Evolutionary conservation across 1,139 yeast genomes (phyloP).

Genomic region (Suhomyces bribrorum): DNA sequence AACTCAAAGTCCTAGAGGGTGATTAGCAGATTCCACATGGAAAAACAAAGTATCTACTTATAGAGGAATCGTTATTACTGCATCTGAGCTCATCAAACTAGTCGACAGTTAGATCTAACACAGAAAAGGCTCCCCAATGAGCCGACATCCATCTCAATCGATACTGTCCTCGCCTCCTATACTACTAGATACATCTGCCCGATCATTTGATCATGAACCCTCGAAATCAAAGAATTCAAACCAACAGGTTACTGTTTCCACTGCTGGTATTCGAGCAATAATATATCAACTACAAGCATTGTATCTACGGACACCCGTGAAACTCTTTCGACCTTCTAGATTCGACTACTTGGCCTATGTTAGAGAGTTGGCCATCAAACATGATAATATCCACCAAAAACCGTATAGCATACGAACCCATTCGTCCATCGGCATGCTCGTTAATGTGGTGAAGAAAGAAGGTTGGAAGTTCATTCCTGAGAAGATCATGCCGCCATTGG

Average conservation of each 20-base stretch:
- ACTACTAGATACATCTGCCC: slow-evolving; percentile 2
- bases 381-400: slow-evolving; percentile 49
- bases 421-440: slow-evolving; percentile 71
- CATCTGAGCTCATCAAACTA: background rate
- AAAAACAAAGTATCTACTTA: too few relatives aligned
- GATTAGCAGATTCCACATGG: too few relatives aligned
- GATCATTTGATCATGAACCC: slow-evolving; percentile 4
- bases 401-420: slow-evolving; percentile 75
- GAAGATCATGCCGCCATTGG: slow-evolving; percentile 78
- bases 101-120: background rate
- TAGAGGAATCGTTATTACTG: too few relatives aligned
- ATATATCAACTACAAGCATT: slow-evolving; percentile 77
- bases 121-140: slow-evolving; percentile 1
- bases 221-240: slow-evolving; percentile 20
- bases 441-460: slow-evolving; percentile 67
- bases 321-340: slow-evolving; percentile 85
- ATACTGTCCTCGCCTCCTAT: slow-evolving; percentile 2
- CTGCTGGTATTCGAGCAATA: slow-evolving; percentile 83
- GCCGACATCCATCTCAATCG: slow-evolving; percentile 1
- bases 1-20: too few relatives aligned
- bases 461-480: slow-evolving; percentile 91
- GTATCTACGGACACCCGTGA: slow-evolving; percentile 80
- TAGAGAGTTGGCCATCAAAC: slow-evolving; percentile 50
- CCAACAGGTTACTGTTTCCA: slow-evolving; percentile 49
- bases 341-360: slow-evolving; percentile 80